Evolutionary conservation across 2,329 filamentous ascomycete genomes (phyloP), one percentile per base, ranked within the genome.

Genomic region (Elsinoe perseae): DNA sequence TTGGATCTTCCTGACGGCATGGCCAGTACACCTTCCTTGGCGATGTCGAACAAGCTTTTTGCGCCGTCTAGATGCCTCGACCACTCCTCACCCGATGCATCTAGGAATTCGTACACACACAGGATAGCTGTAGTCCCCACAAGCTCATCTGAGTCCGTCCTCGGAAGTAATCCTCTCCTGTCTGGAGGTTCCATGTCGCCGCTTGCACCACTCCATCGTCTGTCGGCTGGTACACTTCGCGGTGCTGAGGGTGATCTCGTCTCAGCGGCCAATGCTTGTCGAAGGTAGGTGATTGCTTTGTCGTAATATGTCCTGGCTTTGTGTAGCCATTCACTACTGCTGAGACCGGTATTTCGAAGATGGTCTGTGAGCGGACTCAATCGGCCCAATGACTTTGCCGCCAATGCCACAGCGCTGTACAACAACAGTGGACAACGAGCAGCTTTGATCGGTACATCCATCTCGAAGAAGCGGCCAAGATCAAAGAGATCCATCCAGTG

Each of bases 71-170:
- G 69, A 69, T 86, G 84, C 3, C 81, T 75, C 28, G 78, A 77
- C 82, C 82, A 86, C 18, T 82, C 82, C 0, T 76, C 75, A 1
- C 78, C 79, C 1, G 81, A 83, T 1, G 80, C 80, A 65, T 85
- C 82, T n/a, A 86, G 71, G 58, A 85, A 81, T 60, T 86, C 83
- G 64, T 85, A 86, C 0, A 83, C 80, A 58, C 82, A 85, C 1
- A 87, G 68, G 12, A 86, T 85, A 0, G 83, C 82, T 1, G 82
- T 82, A 1, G 83, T 82, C 7, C 82, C 81, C 20, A 85, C 73
- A 2, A 85, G 74, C 57, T 86, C 81, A 61, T 85, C 82, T 3
- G 76, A 73, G 60, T 75, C 76, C 50, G 73, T 73, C 32, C 72
- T 64, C 63, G 32, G 71, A 59, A 57, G 59, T 36, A 65, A 16